Conservation (phyloP, 176 grass and related monocot genomes). For the Melocanna baccifera region DNA sequence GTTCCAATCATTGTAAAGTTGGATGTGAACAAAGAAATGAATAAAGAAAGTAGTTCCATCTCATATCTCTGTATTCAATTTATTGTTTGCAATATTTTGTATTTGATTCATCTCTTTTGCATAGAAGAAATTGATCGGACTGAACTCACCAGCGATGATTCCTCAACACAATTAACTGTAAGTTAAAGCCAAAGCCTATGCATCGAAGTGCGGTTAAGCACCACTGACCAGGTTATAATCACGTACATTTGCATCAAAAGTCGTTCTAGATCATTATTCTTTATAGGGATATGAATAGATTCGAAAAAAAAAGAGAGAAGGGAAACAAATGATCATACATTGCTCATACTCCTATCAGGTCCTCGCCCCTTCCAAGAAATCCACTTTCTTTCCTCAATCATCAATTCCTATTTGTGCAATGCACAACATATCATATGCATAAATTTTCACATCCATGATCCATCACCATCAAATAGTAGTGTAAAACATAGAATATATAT, state of each 20-base stretch:
- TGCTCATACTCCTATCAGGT: constrained; percentile 10
- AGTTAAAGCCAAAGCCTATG: constrained; percentile 36
- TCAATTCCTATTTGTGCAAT: background rate
- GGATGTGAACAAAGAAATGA: no score
- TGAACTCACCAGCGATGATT: no score
- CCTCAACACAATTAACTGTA: background rate
- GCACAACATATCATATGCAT: background rate
- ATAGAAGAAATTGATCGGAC: no score
- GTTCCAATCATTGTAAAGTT: no score
- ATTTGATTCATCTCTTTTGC: no score
- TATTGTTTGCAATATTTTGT: no score
- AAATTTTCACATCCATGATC: background rate
- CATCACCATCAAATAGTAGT: background rate
- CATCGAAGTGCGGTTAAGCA: constrained; percentile 46
- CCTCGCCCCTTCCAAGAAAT: constrained; percentile 10
- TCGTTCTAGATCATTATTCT: constrained; percentile 39
- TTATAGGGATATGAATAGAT: constrained; percentile 38
- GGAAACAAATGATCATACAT: constrained; percentile 17
- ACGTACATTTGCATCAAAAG: constrained; percentile 48
- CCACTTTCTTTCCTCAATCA: constrained; percentile 7
- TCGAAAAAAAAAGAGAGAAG: background rate
- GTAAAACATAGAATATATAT: background rate
- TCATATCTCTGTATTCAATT: no score
- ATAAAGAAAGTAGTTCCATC: no score
- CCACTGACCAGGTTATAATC: constrained; percentile 55